Evolutionary conservation across 2,329 filamentous ascomycete species (phyloP).

Genomic region (Coleophoma eucalyptorum): DNA sequence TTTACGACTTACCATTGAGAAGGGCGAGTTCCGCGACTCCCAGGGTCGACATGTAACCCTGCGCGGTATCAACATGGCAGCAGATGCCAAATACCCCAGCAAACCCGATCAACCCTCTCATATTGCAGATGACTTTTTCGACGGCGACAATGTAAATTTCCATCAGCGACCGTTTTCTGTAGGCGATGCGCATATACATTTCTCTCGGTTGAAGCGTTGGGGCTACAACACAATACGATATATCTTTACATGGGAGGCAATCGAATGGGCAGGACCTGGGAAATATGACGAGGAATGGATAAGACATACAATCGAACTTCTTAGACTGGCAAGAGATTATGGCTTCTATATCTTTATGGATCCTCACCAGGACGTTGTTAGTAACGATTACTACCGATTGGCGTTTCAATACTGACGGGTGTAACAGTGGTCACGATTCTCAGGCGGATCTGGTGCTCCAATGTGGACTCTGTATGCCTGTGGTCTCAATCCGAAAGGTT

Average conservation of each 20-base stretch:
- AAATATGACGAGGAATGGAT: slow-evolving; percentile 94
- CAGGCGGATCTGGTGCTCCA: slow-evolving; percentile 90
- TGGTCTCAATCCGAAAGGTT: slow-evolving; percentile 81
- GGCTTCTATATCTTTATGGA: slow-evolving; percentile 98
- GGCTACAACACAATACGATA: slow-evolving; percentile 97
- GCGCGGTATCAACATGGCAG: slow-evolving; percentile 90
- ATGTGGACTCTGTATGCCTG: slow-evolving; percentile 98
- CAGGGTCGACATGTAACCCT: slow-evolving; percentile 82
- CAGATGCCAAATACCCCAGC: slow-evolving; percentile 85
- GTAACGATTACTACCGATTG: slow-evolving; percentile 29
- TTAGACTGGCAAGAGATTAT: slow-evolving; percentile 82
- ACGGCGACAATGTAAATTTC: slow-evolving; percentile 89
- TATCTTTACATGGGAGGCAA: slow-evolving; percentile 98
- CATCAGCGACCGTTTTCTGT: slow-evolving; percentile 79
- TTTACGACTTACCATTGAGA: slow-evolving; percentile 78
- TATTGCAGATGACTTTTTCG: slow-evolving; percentile 75
- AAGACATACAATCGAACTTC: slow-evolving; percentile 79
- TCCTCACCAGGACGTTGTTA: slow-evolving; percentile 92
- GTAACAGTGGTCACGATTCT: slow-evolving; percentile 79
- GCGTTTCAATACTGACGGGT: slow-evolving; percentile 21
- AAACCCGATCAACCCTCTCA: slow-evolving; percentile 80
- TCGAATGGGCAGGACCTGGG: slow-evolving; percentile 87
- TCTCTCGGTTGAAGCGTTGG: slow-evolving; percentile 78
- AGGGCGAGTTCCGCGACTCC: slow-evolving; percentile 77
- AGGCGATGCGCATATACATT: slow-evolving; percentile 81